Evolutionary conservation across 2,329 filamentous ascomycete genomes (phyloP), one percentile per base, ranked within the genome.

Genomic region (Aureobasidium sp.): DNA sequence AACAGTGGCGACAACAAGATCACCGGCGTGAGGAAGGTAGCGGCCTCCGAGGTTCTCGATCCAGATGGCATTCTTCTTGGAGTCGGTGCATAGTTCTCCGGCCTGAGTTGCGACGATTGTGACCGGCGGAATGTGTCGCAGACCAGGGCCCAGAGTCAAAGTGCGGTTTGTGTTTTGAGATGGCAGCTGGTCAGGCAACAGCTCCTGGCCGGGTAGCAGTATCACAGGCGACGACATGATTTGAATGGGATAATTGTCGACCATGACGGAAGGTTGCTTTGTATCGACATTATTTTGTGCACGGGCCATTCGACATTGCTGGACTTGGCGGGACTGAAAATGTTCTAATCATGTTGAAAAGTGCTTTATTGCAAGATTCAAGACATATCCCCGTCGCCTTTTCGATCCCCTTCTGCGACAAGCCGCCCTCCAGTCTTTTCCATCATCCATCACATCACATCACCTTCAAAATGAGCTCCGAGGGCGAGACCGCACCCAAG

Each of bases 1-100:
- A 61, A 97, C 78, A 59, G 88, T 90, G 55, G 88, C 90, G 65
- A 98, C 88, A 59, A 97, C 84, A 42, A 95, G 81, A 68, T 98
- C 93, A 65, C 85, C 85, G n/a, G 79, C 74, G 16, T 82, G 78
- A 11, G 93, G 89, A 30, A 82, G 76, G 66, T 97, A 98, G 81
- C 86, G 77, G 52, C 86, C 85, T 37, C 77, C 78, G 19, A 60
- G 44, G 58, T 77, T 81, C 64, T 93, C 88, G 55, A 93, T 76
- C 77, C 86, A 90, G 56, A 90, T 77, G 4, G 85, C 81, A 68
- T 88, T 88, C 74, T 90, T 93, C 69, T 77, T 77, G 61, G 70
- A 73, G 68, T 91, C 85, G 56, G 79, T 79, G 56, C 81, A 76
- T 54, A 90, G 76, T 63, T 82, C 78, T 61, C 83, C 84, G 52